Percentiles rank a stretch among this genome's conserved stretches.
These are phyloP conservation scores for Candida buenavistaensis DNA, from an alignment of 1,139 yeast species.

Conservation along the genomic window DNA sequence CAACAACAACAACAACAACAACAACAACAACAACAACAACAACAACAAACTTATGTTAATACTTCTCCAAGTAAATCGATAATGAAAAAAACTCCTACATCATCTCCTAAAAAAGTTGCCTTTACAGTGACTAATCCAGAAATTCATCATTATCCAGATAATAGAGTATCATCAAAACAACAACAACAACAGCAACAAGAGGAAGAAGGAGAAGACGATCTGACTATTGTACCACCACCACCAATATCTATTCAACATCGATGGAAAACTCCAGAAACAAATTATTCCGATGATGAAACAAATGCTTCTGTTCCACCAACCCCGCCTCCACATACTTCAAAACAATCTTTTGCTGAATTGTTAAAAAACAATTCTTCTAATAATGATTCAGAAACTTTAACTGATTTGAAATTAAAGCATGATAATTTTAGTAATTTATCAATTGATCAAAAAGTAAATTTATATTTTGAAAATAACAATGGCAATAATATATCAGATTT, in stretches of 20 bases:
- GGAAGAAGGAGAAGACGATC: slow-evolving; percentile 1
- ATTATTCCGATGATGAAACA: slow-evolving; percentile 12
- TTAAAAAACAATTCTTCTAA: slow-evolving; percentile 16
- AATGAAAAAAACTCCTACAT: slow-evolving; percentile 32
- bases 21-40: too few relatives aligned
- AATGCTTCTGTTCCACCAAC: slow-evolving; percentile 15
- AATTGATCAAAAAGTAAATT: slow-evolving; percentile 40
- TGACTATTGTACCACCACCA: too few relatives aligned
- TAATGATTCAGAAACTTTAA: slow-evolving; percentile 26
- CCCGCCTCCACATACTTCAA: slow-evolving; percentile 20
- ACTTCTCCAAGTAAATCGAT: slow-evolving; percentile 43
- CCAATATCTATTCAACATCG: slow-evolving; percentile 9
- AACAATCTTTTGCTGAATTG: slow-evolving; percentile 17
- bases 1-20: too few relatives aligned
- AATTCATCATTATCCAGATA: slow-evolving; percentile 34
- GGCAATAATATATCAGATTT: slow-evolving; percentile 23
- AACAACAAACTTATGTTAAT: slow-evolving; percentile 10
- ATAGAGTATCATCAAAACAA: slow-evolving; percentile 13
- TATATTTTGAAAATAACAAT: slow-evolving; percentile 21
- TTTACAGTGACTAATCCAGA: slow-evolving; percentile 35
- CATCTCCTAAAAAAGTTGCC: slow-evolving; percentile 44
- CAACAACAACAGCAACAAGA: slow-evolving; percentile 2
- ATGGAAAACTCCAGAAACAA: slow-evolving; percentile 25
- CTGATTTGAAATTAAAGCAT: slow-evolving; percentile 23
- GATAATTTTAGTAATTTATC: slow-evolving; percentile 31